A percentile compares a stretch with the other conserved stretches of the same genome.
Conservation (phyloP, 108 stramenopile species). For the Cyclotella distinguenda region DNA sequence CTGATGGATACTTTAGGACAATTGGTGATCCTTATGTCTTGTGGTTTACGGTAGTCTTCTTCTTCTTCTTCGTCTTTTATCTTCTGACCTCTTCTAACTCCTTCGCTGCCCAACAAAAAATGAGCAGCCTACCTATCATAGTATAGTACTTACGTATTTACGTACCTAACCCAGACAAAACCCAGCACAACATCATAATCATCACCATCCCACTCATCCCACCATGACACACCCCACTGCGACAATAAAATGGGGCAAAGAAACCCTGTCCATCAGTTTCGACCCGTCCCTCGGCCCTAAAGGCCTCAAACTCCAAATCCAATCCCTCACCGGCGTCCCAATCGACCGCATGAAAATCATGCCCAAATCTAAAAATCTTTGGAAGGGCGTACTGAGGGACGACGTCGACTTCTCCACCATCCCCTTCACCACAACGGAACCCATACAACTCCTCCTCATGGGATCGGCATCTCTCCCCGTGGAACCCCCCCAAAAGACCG, state of each 20-base stretch:
- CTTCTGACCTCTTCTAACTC: too few relatives aligned
- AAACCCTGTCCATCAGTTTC: constrained; percentile 61
- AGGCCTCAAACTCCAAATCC: constrained; percentile 81
- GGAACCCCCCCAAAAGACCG: constrained; percentile 77
- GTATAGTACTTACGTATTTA: too few relatives aligned
- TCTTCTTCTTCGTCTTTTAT: too few relatives aligned
- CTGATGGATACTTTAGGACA: too few relatives aligned
- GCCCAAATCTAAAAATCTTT: constrained; percentile 86
- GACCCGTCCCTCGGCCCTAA: constrained; percentile 73
- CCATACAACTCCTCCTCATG: constrained; percentile 91
- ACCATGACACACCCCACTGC: constrained; percentile 25
- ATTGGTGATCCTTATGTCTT: too few relatives aligned
- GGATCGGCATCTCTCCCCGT: constrained; percentile 91
- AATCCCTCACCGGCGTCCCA: constrained; percentile 93
- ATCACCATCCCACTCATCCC: background rate
- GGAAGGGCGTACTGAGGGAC: constrained; percentile 93
- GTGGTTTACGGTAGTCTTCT: too few relatives aligned
- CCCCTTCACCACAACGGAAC: constrained; percentile 49
- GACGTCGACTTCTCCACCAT: constrained; percentile 74
- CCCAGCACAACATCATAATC: too few relatives aligned
- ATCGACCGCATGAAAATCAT: constrained; percentile 95
- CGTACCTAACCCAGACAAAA: too few relatives aligned
- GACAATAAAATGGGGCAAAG: constrained; percentile 95
- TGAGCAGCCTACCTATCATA: too few relatives aligned
- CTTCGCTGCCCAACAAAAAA: too few relatives aligned